Evolutionary conservation across 441 rosid species (phyloP), one percentile per base, ranked within the genome.

Genomic region (Adansonia madagascariensis): DNA sequence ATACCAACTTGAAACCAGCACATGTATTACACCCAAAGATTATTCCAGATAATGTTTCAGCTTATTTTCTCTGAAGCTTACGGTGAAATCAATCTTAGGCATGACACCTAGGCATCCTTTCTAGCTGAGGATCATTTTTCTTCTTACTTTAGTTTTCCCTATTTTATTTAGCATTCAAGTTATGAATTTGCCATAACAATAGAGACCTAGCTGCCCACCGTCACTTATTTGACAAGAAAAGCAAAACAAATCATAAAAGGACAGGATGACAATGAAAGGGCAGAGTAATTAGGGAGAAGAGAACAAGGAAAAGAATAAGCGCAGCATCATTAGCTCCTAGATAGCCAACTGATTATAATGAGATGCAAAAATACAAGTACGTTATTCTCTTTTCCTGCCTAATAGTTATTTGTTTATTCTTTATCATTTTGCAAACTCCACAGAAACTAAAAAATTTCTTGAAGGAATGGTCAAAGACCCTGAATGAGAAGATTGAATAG

Each of bases 201-300:
- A n/a, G 75, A 35, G 20, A 53, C 31, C 56, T 47, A 35, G 62
- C 24, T 52, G 47, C 31, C 62, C 27, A 3, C 27, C 49, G 10
- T 35, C 47, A n/a, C 63, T 35, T 53, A 71, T 71, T 53, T n/a
- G 46, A 71, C 47, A 31, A 53, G 61, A 53, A 52, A 44, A 57
- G 39, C 39, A 14, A 71, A n/a, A 55, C 7, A 11, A 66, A 41
- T 20, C 17, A 18, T 11, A 52, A 71, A 56, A 56, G 65, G 75
- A 56, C n/a, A 5, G 6, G 7, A 56, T 12, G 7, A 73, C 3
- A 52, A 73, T 56, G 53, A 46, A 41, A 39, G 39, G 3, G 50
- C 17, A 41, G n/a, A n/a, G 12, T 35, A 56, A 55, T 57, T 6
- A 53, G 35, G 62, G 35, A 55, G 22, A 31, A 24, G 7, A 6